These are phyloP conservation scores for Solanum dulcamara DNA, from an alignment of 257 asterid species.

Conservation along the genomic window DNA sequence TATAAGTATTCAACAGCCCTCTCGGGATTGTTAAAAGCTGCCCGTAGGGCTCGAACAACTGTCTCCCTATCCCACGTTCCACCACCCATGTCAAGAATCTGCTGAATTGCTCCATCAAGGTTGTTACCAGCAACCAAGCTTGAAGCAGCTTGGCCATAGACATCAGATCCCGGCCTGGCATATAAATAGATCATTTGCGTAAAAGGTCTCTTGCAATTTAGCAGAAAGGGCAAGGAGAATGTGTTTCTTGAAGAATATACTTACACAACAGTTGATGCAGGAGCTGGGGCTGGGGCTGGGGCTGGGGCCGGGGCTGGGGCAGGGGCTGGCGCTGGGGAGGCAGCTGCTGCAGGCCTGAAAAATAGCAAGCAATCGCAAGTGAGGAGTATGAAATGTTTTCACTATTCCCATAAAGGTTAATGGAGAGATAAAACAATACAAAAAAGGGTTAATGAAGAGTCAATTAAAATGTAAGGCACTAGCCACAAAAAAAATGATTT, in stretches of 20 bases:
- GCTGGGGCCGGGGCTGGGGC: neutral
- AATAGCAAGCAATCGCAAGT: neutral
- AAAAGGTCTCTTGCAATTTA: neutral
- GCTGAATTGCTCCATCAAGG: conserved; percentile 61
- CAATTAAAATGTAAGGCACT: neutral
- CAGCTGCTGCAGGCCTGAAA: neutral
- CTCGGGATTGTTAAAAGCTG: conserved; percentile 83
- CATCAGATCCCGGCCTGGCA: conserved; percentile 37
- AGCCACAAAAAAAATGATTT: neutral
- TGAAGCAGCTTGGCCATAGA: conserved; percentile 60
- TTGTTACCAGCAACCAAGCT: conserved; percentile 63
- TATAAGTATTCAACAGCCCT: conserved; percentile 86
- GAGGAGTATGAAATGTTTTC: neutral
- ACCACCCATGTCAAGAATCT: conserved; percentile 88
- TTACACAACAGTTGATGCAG: conserved; percentile 10
- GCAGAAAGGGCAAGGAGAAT: conserved; percentile 1
- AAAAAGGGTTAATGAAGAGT: neutral
- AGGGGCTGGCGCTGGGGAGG: neutral
- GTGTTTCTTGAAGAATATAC: neutral
- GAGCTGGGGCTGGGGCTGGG: accelerated
- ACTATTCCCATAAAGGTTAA: neutral
- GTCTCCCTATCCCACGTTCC: conserved; percentile 86
- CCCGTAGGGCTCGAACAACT: conserved; percentile 77
- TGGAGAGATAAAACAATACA: neutral
- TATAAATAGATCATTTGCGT: neutral